These are phyloP conservation scores for Fraxinus excelsior DNA, from an alignment of 257 asterid genomes.

Conservation along the genomic window DNA sequence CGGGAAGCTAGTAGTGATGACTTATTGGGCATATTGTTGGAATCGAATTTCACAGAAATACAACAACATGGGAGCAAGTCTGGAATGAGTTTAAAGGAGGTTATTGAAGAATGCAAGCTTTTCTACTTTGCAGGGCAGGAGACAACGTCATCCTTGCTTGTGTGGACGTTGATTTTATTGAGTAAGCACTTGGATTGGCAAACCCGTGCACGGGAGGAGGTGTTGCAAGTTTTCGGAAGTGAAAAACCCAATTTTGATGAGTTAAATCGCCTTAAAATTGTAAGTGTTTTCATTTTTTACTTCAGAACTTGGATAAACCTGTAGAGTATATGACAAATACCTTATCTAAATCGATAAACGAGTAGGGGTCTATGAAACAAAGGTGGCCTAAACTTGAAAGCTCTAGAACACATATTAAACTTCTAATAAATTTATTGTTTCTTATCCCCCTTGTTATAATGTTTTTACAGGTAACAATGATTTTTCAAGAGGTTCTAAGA, in stretches of 20 bases:
- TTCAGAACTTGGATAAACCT: background rate
- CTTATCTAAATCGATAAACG: too few species aligned
- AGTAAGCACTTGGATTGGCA: slow-evolving; percentile 34
- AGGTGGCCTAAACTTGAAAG: too few species aligned
- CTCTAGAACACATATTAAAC: background rate
- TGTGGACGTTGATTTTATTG: slow-evolving; percentile 29
- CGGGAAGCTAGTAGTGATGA: background rate
- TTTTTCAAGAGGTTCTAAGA: slow-evolving; percentile 30
- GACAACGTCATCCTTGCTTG: slow-evolving; percentile 30
- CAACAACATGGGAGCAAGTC: slow-evolving; percentile 15
- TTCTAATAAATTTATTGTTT: background rate
- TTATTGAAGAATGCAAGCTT: slow-evolving; percentile 34
- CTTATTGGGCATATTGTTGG: background rate
- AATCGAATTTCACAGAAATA: background rate
- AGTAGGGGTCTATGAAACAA: too few species aligned
- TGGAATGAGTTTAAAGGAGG: slow-evolving; percentile 33
- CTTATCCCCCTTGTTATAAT: background rate
- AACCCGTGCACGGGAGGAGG: slow-evolving; percentile 30
- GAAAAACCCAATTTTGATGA: slow-evolving; percentile 10
- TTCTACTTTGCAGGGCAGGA: slow-evolving; percentile 36
- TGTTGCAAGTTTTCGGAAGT: slow-evolving; percentile 5
- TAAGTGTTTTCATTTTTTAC: background rate
- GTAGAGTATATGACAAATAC: too few species aligned
- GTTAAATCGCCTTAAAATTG: slow-evolving; percentile 25
- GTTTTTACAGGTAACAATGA: slow-evolving; percentile 30